These are phyloP conservation scores for Tilletia walkeri DNA, from an alignment of 1,284 basidiomycete genomes.

Conservation along the genomic window DNA sequence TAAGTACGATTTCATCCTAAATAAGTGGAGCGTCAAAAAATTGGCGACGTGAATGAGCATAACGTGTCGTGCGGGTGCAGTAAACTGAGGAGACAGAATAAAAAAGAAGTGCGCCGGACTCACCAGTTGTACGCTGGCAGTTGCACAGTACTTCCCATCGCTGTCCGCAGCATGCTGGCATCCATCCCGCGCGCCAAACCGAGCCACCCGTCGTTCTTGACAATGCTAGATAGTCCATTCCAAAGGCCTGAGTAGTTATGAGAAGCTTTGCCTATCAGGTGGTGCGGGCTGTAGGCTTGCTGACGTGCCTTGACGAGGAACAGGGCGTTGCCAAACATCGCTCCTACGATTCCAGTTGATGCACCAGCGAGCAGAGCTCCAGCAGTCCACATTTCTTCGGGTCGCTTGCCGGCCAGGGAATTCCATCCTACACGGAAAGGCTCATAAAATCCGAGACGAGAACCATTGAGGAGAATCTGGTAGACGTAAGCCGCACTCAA, in stretches of 20 bases:
- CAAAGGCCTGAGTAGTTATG: conserved; percentile 82
- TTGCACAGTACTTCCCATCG: conserved; percentile 94
- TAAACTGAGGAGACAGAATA: neutral
- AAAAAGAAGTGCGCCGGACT: neutral
- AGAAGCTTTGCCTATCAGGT: conserved; percentile 88
- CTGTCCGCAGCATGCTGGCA: conserved; percentile 86
- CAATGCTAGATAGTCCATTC: conserved; percentile 78
- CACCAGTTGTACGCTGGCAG: conserved; percentile 90
- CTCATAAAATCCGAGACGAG: conserved; percentile 92
- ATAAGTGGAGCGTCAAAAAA: conserved; percentile 55
- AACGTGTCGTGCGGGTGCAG: conserved; percentile 48
- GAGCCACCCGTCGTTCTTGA: conserved; percentile 70
- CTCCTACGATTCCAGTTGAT: conserved; percentile 82
- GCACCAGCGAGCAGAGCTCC: conserved; percentile 73
- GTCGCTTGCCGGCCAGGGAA: conserved; percentile 65
- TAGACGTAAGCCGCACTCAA: conserved; percentile 69
- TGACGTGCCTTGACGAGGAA: conserved; percentile 96
- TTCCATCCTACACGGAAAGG: conserved; percentile 78
- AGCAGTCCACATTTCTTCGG: conserved; percentile 65
- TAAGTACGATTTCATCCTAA: conserved; percentile 37
- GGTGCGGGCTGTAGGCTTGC: conserved; percentile 73
- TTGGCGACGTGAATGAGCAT: conserved; percentile 67
- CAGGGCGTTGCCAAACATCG: conserved; percentile 85
- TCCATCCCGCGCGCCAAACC: conserved; percentile 87
- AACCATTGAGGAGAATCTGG: conserved; percentile 89